Evolutionary conservation across 179 eudicot species (phyloP), one percentile per base, ranked within the genome.

Genomic region (Dionaea muscipula): DNA sequence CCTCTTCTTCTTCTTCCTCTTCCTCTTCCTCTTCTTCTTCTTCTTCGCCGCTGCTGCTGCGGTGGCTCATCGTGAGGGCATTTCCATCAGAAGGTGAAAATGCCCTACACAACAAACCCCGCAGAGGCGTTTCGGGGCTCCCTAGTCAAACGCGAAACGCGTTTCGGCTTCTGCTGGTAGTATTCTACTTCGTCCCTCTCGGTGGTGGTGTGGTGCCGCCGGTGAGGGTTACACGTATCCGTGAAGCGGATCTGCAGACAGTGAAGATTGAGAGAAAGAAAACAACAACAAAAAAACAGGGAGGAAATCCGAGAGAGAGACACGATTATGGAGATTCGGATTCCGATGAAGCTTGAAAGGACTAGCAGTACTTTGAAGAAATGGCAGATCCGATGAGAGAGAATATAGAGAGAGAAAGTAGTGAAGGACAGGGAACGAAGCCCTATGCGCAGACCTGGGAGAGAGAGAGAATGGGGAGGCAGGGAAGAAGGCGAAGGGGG

Each of bases 1-100:
- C 61, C 50, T 43, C 47, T 20, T 39, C 25, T 14, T 36, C 25
- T 31, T 31, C 10, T 31, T 31, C 35, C 5, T 31, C 35, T 6
- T 31, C 35, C 8, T 31, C 35, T n/a, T 79, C 70, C 28, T 62
- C 61, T 49, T 43, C 47, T 20, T 39, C 25, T 14, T 36, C 25
- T 31, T 31, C 10, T 31, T 31, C 35, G n/a, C n/a, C n/a, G n/a
- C n/a, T n/a, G n/a, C n/a, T n/a, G n/a, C n/a, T n/a, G 35, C 10
- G 35, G 35, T 31, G 35, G 35, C 10, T 81, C 93, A 86, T 84
- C 62, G 73, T 76, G 69, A 57, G 77, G 63, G 89, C 89, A 83
- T 83, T 78, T 73, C 71, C 78, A 31, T 25, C 23, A 16, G 27
- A 24, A 23, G 28, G 18, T 47, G 47, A 48, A 48, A 50, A 47